Conservation (phyloP, 2,329 filamentous ascomycete species). For the Colletotrichum trifolii region DNA sequence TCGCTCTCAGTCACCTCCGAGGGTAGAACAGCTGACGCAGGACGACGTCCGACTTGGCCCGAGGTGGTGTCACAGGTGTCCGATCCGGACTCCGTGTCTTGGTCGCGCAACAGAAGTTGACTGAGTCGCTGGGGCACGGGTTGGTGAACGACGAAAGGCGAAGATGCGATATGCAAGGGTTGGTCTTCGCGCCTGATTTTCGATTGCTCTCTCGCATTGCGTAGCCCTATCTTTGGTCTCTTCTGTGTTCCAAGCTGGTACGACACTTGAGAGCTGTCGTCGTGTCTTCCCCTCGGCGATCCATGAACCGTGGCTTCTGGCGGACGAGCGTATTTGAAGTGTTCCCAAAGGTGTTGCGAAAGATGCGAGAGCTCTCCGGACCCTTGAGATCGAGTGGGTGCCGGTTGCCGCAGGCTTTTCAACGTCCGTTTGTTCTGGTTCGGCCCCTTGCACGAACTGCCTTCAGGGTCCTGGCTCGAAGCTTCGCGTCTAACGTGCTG, state of each 20-base stretch:
- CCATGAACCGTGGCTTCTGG: too few relatives aligned
- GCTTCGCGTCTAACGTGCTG: conserved; percentile 10
- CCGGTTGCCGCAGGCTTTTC: not conserved
- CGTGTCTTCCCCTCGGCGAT: too few relatives aligned
- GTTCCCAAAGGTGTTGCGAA: not conserved
- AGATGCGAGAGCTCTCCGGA: not conserved
- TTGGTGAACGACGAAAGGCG: conserved; percentile 25
- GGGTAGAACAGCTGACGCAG: not conserved
- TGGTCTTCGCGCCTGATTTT: conserved; percentile 7
- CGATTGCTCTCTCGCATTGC: not conserved
- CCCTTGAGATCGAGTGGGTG: not conserved
- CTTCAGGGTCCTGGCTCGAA: conserved; percentile 6
- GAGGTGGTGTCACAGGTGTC: conserved; percentile 15
- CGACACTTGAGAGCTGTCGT: too few relatives aligned
- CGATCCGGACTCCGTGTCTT: not conserved
- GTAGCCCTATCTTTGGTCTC: not conserved
- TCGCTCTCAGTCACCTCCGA: conserved; percentile 15
- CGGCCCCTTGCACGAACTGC: not conserved
- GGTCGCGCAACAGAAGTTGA: conserved; percentile 8
- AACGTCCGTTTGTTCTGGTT: not conserved
- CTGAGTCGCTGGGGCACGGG: conserved; percentile 33
- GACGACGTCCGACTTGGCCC: conserved; percentile 13
- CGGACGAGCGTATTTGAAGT: too few relatives aligned
- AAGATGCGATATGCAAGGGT: conserved; percentile 15
- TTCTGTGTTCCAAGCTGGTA: too few relatives aligned